Evolutionary conservation across 768 basidiomycete species (phyloP).

Genomic region (Grammothele lineata): DNA sequence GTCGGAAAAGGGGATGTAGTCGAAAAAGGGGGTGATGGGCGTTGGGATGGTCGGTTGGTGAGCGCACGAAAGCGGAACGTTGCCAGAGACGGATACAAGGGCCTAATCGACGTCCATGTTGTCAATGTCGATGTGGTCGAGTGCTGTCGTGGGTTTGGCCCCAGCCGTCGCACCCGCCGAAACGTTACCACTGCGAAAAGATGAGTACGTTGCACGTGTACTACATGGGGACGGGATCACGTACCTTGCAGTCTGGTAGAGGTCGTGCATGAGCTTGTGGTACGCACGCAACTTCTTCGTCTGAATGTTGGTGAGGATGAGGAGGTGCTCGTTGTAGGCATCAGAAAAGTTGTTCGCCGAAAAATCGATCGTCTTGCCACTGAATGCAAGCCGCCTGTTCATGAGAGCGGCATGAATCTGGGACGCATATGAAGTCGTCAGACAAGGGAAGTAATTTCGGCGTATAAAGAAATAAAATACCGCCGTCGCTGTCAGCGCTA

Average conservation of each 20-base stretch:
- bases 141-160: background rate
- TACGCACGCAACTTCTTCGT: background rate
- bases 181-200: background rate
- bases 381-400: background rate
- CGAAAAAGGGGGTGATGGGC: too few species aligned
- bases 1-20: too few species aligned
- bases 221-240: background rate
- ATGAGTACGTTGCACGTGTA: background rate
- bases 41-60: too few species aligned
- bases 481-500: background rate
- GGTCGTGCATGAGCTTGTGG: conserved; percentile 6
- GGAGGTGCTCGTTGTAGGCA: conserved; percentile 6
- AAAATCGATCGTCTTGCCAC: background rate
- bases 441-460: background rate
- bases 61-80: too few species aligned
- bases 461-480: background rate
- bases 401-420: conserved; percentile 10
- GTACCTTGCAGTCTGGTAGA: conserved; percentile 1
- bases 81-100: too few species aligned
- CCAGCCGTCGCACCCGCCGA: background rate
- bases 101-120: background rate
- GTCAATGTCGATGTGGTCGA: background rate
- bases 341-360: conserved; percentile 3
- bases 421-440: background rate
- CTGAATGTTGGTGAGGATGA: conserved; percentile 1